Base-by-base conservation (phyloP, 805 yeast species). In the Hanseniaspora lachancei region DNA sequence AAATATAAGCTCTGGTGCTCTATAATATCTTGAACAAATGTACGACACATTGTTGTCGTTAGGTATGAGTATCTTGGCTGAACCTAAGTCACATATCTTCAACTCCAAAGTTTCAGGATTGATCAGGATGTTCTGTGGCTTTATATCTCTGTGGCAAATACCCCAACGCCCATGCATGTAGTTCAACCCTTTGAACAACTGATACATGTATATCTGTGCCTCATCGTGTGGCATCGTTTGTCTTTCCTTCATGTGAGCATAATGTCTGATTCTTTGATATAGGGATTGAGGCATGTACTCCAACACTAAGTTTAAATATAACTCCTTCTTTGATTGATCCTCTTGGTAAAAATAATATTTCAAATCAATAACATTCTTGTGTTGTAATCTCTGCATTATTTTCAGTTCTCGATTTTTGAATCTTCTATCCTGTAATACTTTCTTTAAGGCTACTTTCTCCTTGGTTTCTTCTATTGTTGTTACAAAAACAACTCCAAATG, bases 401-500 rank as follows among this genome's bases (percentile, higher is more conserved):
- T 89, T 96, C 59, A 93, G 75, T 68, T 93, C 99, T 69, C 99
- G 78, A 68, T 86, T 87, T 68, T 93, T 86, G 77, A 89, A 93
- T 49, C 97, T 74, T 66, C 84, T 86, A 70, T 93, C 99, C 68
- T 93, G 97, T 27, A 91, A 75, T n/a, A 93, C 99, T 62, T 95
- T 79, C 70, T 93, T 93, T 66, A 93, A 88, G 51, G 98, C 98
- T 20, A 91, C 95, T 43, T 81, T 77, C 62, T 82, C 86, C 58
- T 84, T 81, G 23, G 84, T 76, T 18, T 91, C 89, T 58, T 78
- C 65, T 41, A 93, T 74, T 58, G 79, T 81, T 7, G 96, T 88
- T 62, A 87, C 93, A 67, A 88, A 89, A n/a, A 93, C 98, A 36
- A 89, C 89, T 2, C 98, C 98, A 72, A 93, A 93, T n/a, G 97